These are phyloP conservation scores for Ophiostoma novo-ulmi DNA, from an alignment of 2,329 filamentous ascomycete genomes.

Conservation along the genomic window DNA sequence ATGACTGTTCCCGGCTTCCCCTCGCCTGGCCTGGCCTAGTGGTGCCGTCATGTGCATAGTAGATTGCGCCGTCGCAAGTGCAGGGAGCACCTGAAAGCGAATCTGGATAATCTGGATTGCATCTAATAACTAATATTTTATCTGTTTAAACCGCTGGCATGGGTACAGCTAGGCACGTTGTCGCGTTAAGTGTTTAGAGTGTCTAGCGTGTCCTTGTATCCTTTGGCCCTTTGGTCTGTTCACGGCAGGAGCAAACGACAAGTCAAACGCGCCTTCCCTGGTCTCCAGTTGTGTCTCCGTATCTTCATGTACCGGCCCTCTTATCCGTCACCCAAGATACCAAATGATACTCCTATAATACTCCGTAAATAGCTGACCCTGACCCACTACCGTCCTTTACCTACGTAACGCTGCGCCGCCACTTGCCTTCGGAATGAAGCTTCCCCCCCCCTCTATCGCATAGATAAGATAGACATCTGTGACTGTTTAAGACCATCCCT, in stretches of 20 bases:
- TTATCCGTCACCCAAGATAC: not conserved
- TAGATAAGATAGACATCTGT: constrained; percentile 12
- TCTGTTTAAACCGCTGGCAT: not conserved
- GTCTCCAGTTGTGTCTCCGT: not conserved
- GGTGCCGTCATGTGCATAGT: constrained; percentile 3
- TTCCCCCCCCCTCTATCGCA: constrained; percentile 3
- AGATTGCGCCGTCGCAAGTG: too few species aligned
- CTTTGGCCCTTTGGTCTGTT: not conserved
- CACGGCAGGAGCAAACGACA: constrained; percentile 2
- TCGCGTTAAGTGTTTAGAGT: not conserved
- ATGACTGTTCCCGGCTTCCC: constrained; percentile 17
- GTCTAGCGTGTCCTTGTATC: not conserved
- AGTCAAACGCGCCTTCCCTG: constrained; percentile 1
- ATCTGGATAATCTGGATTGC: not conserved
- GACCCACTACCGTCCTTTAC: constrained; percentile 18
- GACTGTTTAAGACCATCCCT: not conserved
- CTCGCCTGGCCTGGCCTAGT: constrained; percentile 12
- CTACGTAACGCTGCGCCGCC: constrained; percentile 23
- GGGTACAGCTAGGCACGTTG: not conserved
- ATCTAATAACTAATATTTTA: not conserved
- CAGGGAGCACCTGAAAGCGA: not conserved
- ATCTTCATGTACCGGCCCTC: not conserved
- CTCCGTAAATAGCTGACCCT: constrained; percentile 6
- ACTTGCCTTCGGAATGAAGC: constrained; percentile 15
- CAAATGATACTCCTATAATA: not conserved